Percentiles rank a stretch among this genome's conserved stretches.
phyloP scores from a whole-genome alignment of 495 filamentous ascomycete genomes.

The Penicillium salamii region DNA sequence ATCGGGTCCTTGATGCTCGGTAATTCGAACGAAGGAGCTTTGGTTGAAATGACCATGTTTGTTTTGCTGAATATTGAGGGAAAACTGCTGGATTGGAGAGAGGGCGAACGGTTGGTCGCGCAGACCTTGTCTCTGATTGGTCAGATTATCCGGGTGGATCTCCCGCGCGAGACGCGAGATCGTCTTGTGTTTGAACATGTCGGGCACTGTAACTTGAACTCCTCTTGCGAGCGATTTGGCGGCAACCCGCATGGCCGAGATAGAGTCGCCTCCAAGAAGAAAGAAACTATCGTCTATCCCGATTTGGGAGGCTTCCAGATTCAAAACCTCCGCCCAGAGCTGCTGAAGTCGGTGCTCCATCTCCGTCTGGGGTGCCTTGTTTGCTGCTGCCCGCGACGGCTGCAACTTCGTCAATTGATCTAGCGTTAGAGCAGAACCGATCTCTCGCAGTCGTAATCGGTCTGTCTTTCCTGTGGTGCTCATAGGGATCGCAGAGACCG shows the following conservation, averaged over 20 bases:
- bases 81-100: not conserved
- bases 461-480: conserved; percentile 35
- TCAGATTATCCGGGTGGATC: no score
- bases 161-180: not conserved
- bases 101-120: not conserved
- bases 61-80: not conserved
- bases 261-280: conserved; percentile 56
- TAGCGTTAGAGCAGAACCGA: not conserved
- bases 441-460: conserved; percentile 18
- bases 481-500: conserved; percentile 32
- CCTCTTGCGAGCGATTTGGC: conserved; percentile 24
- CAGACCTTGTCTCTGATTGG: not conserved
- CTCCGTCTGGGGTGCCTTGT: not conserved
- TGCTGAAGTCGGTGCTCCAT: conserved; percentile 10
- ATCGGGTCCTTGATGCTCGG: not conserved
- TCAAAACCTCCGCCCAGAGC: conserved; percentile 20
- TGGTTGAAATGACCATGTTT: not conserved
- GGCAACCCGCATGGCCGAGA: conserved; percentile 54
- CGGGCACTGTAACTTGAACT: conserved; percentile 7
- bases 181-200: not conserved
- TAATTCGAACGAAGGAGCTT: not conserved
- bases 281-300: conserved; percentile 40
- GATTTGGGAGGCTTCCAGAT: conserved; percentile 15
- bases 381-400: not conserved
- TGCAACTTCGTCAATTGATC: not conserved